Evolutionary conservation across 352 stramenopile genomes (phyloP).

Genomic region (Phytophthora aleatoria): DNA sequence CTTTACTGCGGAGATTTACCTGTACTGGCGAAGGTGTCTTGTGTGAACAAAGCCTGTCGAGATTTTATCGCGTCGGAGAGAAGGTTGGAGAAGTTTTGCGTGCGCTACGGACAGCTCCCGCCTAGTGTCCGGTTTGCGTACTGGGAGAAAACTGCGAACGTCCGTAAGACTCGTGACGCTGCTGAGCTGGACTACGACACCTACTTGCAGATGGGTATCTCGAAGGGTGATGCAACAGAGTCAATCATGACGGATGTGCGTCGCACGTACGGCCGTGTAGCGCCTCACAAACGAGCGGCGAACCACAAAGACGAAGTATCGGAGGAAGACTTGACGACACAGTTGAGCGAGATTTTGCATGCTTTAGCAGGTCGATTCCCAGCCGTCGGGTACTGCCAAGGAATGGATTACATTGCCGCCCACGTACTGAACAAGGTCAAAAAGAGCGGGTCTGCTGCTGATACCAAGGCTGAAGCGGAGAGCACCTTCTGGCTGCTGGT

Average conservation of each 20-base stretch:
- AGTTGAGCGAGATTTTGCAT: slow-evolving; percentile 84
- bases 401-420: slow-evolving; percentile 89
- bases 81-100: slow-evolving; percentile 81
- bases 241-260: slow-evolving; percentile 85
- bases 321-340: slow-evolving; percentile 73
- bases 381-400: slow-evolving; percentile 87
- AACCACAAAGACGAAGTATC: slow-evolving; percentile 64
- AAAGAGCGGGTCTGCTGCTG: slow-evolving; percentile 43
- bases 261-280: slow-evolving; percentile 82
- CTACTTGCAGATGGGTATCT: slow-evolving; percentile 85
- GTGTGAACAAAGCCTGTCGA: slow-evolving; percentile 60
- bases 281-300: slow-evolving; percentile 69
- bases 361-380: slow-evolving; percentile 79
- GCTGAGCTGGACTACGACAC: slow-evolving; percentile 84
- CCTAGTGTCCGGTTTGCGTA: slow-evolving; percentile 65
- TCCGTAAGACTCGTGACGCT: slow-evolving; percentile 45
- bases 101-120: slow-evolving; percentile 75
- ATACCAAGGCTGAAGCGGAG: slow-evolving; percentile 66
- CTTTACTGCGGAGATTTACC: slow-evolving; percentile 68
- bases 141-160: slow-evolving; percentile 65
- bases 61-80: slow-evolving; percentile 70
- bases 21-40: slow-evolving; percentile 47
- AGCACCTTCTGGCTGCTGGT: slow-evolving; percentile 84
- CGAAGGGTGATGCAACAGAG: slow-evolving; percentile 84
- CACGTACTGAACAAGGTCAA: slow-evolving; percentile 85